These are phyloP conservation scores for Triticum aestivum DNA, from an alignment of 176 grass and related monocot species.

Conservation along the genomic window IWGSC_CS_RefSeq_v2.1 NC_057800.1:587829073-587829572, in stretches of 20 bases:
- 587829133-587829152: slow-evolving; percentile 10
- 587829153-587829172: slow-evolving; percentile 7
- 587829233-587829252: background rate
- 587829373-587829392: too few species aligned
- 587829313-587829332: background rate
- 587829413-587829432: background rate
- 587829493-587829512: background rate
- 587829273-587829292: background rate
- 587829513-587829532: background rate
- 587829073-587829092: slow-evolving; percentile 7
- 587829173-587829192: slow-evolving; percentile 15
- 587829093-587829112: slow-evolving; percentile 10
- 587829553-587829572: background rate
- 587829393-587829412: background rate
- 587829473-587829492: background rate
- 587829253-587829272: slow-evolving; percentile 11
- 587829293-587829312: slow-evolving; percentile 4
- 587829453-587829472: slow-evolving; percentile 1
- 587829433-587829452: background rate
- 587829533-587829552: background rate
- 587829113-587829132: slow-evolving; percentile 16
- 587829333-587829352: too few species aligned
- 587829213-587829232: slow-evolving; percentile 27
- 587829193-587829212: background rate
- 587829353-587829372: too few species aligned